A percentile compares a stretch with the other conserved stretches of the same genome.
These are phyloP conservation scores for Hericium coralloides DNA, from an alignment of 768 basidiomycete genomes.

Conservation along the genomic window DNA sequence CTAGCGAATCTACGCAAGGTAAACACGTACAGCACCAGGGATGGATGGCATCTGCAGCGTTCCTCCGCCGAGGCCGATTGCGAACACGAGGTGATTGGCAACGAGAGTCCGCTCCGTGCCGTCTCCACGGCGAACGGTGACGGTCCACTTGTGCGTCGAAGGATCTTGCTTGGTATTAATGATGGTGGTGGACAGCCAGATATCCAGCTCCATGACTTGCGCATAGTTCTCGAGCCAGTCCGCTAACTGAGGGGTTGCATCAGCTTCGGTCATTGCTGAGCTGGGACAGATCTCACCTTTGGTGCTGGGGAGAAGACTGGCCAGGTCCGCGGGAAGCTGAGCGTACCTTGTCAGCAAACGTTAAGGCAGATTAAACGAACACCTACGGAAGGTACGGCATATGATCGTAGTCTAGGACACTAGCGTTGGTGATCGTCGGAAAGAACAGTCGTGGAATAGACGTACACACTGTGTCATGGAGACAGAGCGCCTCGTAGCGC, in stretches of 20 bases:
- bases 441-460: slow-evolving; percentile 9
- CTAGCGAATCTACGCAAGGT: no score
- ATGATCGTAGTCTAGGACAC: slow-evolving; percentile 38
- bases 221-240: slow-evolving; percentile 64
- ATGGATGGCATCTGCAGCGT: slow-evolving; percentile 21
- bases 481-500: slow-evolving; percentile 56
- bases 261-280: background rate
- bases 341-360: no score
- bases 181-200: slow-evolving; percentile 41
- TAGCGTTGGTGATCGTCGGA: slow-evolving; percentile 2
- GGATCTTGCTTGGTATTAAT: slow-evolving; percentile 11
- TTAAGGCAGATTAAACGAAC: no score
- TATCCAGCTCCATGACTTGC: slow-evolving; percentile 48
- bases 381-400: slow-evolving; percentile 35
- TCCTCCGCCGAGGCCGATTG: slow-evolving; percentile 26
- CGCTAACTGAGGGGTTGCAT: slow-evolving; percentile 33
- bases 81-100: slow-evolving; percentile 23
- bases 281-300: slow-evolving; percentile 14
- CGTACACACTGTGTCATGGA: slow-evolving; percentile 64
- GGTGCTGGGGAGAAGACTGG: slow-evolving; percentile 21
- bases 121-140: slow-evolving; percentile 9
- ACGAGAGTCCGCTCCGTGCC: slow-evolving; percentile 5
- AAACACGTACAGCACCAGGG: slow-evolving; percentile 10
- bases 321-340: slow-evolving; percentile 26
- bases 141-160: slow-evolving; percentile 12